These are phyloP conservation scores for Solanum piurae DNA, from an alignment of 257 asterid genomes.

Conservation along the genomic window DNA sequence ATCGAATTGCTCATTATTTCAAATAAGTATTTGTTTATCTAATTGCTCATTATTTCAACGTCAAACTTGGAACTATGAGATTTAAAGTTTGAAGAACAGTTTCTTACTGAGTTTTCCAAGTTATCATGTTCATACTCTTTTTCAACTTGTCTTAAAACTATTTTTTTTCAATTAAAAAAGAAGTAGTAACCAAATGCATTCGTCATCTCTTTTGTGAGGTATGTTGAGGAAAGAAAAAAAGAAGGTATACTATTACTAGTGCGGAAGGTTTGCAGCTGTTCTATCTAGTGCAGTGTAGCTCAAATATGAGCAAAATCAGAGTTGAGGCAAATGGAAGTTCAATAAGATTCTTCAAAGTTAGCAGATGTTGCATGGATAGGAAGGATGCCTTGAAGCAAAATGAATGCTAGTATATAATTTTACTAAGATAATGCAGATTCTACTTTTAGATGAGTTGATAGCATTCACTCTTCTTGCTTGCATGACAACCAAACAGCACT, in stretches of 20 bases:
- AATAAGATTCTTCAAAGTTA: background rate
- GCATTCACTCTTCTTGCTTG: background rate
- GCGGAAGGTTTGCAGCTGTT: background rate
- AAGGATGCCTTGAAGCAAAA: background rate
- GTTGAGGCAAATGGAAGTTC: background rate
- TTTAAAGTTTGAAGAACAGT: background rate
- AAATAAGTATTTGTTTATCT: background rate
- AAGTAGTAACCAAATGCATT: background rate
- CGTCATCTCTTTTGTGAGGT: background rate
- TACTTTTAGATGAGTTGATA: background rate
- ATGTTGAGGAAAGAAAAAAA: background rate
- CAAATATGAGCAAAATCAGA: background rate
- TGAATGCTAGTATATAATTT: background rate
- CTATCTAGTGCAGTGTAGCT: background rate
- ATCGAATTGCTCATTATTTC: background rate
- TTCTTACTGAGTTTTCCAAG: background rate
- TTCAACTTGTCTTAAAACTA: background rate
- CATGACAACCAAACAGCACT: background rate
- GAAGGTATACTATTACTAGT: background rate
- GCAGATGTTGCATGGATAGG: background rate
- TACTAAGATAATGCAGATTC: background rate
- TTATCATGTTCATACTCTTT: background rate
- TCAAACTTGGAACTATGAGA: background rate
- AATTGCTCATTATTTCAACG: background rate
- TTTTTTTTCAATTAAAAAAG: background rate